phyloP scores from a whole-genome alignment of 768 basidiomycete genomes.

The Serendipita vermifera region DNA sequence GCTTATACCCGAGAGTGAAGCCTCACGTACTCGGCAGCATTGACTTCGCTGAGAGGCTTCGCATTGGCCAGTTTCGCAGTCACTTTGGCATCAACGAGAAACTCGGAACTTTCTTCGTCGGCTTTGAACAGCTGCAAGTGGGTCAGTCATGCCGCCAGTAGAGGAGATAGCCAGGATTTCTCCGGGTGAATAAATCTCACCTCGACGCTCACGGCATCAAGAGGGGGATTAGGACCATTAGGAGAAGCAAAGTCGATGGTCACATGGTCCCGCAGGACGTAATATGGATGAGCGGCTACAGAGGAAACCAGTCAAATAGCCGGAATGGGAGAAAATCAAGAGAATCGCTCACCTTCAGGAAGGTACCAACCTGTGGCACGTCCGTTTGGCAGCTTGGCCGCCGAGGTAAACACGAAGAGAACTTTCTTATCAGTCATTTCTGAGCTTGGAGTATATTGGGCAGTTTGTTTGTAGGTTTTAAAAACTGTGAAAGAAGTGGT shows the following conservation, averaged over 20 bases:
- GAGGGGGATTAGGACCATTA: slow-evolving; percentile 52
- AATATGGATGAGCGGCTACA: slow-evolving; percentile 54
- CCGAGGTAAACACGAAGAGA: slow-evolving; percentile 68
- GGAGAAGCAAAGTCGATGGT: slow-evolving; percentile 50
- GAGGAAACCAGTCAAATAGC: not conserved
- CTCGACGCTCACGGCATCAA: slow-evolving; percentile 45
- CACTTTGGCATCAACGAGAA: slow-evolving; percentile 46
- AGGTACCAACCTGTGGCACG: slow-evolving; percentile 26
- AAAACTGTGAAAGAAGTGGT: too few relatives aligned
- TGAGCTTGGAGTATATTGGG: too few relatives aligned
- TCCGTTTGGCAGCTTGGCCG: slow-evolving; percentile 36
- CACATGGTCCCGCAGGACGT: slow-evolving; percentile 36
- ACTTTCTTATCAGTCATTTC: slow-evolving; percentile 20
- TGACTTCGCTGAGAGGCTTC: slow-evolving; percentile 48
- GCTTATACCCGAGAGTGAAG: not conserved
- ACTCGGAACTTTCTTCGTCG: slow-evolving; percentile 37
- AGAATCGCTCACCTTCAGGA: slow-evolving; percentile 36
- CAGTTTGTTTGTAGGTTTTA: too few relatives aligned
- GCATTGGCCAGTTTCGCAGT: slow-evolving; percentile 41
- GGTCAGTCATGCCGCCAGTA: not conserved
- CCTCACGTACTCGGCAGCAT: slow-evolving; percentile 28
- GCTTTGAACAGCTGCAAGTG: slow-evolving; percentile 39
- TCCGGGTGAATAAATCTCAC: slow-evolving; percentile 28
- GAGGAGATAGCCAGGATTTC: not conserved
- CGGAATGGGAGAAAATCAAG: not conserved